These are phyloP conservation scores for Cryptococcus deneoformans DNA, from an alignment of 1,284 basidiomycete genomes.

Conservation along the genomic window DNA sequence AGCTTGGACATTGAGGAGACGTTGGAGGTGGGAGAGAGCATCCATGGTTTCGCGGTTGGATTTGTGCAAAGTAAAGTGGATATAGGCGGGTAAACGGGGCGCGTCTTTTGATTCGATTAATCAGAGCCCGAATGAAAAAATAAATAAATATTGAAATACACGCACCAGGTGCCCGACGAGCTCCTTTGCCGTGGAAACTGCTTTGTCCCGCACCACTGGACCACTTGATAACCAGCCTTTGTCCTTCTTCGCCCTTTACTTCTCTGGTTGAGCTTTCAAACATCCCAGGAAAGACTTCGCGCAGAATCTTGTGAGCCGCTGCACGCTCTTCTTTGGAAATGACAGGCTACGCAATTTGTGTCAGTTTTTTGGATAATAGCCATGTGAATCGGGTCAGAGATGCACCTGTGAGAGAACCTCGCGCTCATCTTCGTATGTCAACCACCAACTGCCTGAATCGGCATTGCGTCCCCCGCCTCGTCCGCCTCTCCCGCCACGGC, in stretches of 20 bases:
- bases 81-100: conserved; percentile 61
- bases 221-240: conserved; percentile 42
- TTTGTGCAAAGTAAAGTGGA: conserved; percentile 97
- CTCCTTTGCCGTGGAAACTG: conserved; percentile 4
- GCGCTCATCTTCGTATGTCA: conserved; percentile 58
- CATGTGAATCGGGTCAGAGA: not conserved
- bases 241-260: conserved; percentile 21
- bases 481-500: conserved; percentile 53
- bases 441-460: conserved; percentile 38
- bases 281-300: conserved; percentile 76
- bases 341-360: conserved; percentile 62
- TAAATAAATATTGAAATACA: not conserved
- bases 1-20: conserved; percentile 67
- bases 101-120: conserved; percentile 3
- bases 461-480: conserved; percentile 53
- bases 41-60: conserved; percentile 98
- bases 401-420: conserved; percentile 74
- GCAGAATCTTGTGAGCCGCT: conserved; percentile 73
- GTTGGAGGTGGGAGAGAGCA: conserved; percentile 74
- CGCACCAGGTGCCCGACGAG: conserved; percentile 14
- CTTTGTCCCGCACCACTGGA: not conserved
- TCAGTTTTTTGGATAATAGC: conserved; percentile 3
- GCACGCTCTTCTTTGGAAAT: conserved; percentile 76
- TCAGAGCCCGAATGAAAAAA: not conserved
- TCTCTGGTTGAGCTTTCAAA: conserved; percentile 61